Evolutionary conservation across 257 asterid genomes (phyloP), one percentile per base, ranked within the genome.

Genomic region (Verbascum thapsus): DNA sequence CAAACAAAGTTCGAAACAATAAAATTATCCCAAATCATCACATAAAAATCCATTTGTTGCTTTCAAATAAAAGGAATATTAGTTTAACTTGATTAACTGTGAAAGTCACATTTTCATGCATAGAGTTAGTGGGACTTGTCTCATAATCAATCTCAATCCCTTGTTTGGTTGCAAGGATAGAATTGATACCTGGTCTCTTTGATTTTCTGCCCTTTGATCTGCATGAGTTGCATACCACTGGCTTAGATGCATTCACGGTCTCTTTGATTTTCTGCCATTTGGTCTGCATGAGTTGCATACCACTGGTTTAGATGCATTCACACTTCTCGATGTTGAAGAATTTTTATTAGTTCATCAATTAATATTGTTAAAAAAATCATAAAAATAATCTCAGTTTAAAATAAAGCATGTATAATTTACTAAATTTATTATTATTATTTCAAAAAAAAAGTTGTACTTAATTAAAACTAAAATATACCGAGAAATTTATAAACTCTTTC

Each of bases 271-370:
- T 0, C 5, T 35, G 47, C 3, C 65, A 53, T 60, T 72, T 23
- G 73, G 69, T 61, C 44, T 60, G 73, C 78, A 76, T 42, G 64
- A 3, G 64, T 43, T 64, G 71, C 76, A 77, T 3, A 64, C 44
- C 6, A 48, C 54, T 23, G 63, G 63, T 5, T 10, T 62, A 0
- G 41, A 34, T 10, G 68, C 10, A 18, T 38, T 38, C 71, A 50
- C 3, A 41, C 43, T 67, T 55, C 39, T 69, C 71, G 77, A 71
- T 41, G 67, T 61, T 7, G 76, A 66, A 0, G 65, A 16, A 34
- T 53, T 74, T 74, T 49, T n/a, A n/a, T 39, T 9, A 44, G 34
- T 39, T 26, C 32, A 26, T 26, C 32, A 26, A 26, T n/a, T 26
- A 26, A 26, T 26, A 26, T 26, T 26, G 5, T 26, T n/a, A n/a